These are phyloP conservation scores for Rhizopus delemar DNA, from an alignment of 371 early-diverging fungal genomes.

Conservation along the genomic window DNA sequence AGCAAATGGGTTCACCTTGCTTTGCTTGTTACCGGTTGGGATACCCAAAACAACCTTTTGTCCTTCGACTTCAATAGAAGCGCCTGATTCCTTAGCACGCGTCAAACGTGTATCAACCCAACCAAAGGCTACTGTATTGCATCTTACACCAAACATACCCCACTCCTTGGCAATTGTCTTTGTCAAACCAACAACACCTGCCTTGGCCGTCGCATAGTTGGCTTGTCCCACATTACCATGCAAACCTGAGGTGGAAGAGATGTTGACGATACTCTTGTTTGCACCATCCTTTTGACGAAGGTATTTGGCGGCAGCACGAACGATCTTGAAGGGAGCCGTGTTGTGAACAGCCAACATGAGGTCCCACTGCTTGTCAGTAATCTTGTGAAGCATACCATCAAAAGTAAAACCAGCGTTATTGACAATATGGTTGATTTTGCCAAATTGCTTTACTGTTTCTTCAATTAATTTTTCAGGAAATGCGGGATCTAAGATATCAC, in stretches of 20 bases:
- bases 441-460: conserved; percentile 62
- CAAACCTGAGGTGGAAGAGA: conserved; percentile 69
- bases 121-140: conserved; percentile 69
- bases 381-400: conserved; percentile 74
- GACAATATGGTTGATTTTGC: conserved; percentile 72
- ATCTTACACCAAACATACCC: conserved; percentile 64
- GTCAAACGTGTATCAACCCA: conserved; percentile 72
- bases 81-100: conserved; percentile 71
- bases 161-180: conserved; percentile 68
- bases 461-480: conserved; percentile 64
- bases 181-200: conserved; percentile 59
- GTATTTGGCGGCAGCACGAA: conserved; percentile 66
- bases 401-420: conserved; percentile 75
- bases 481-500: conserved; percentile 54
- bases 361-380: conserved; percentile 70
- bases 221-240: conserved; percentile 72
- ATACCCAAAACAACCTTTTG: conserved; percentile 71
- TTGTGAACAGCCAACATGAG: conserved; percentile 69
- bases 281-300: conserved; percentile 57
- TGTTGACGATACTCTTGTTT: conserved; percentile 59
- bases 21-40: conserved; percentile 56
- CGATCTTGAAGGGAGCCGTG: conserved; percentile 69
- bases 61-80: conserved; percentile 64
- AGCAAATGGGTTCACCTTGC: conserved; percentile 49
- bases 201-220: conserved; percentile 65